phyloP scores from a whole-genome alignment of 1,284 basidiomycete species.

The Heterobasidion occidentale region DNA sequence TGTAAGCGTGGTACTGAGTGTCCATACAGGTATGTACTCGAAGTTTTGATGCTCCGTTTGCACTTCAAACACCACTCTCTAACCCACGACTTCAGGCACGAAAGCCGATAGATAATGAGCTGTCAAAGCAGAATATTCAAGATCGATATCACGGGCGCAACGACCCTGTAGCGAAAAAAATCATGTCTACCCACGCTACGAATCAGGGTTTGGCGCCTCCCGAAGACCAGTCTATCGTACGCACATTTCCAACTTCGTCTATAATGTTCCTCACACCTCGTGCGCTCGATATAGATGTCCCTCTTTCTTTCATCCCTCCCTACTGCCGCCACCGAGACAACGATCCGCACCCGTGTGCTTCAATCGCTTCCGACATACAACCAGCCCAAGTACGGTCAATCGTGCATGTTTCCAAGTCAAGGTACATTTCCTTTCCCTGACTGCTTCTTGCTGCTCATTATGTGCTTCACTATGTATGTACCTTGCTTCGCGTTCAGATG shows the following conservation, averaged over 20 bases:
- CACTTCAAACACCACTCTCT: neutral
- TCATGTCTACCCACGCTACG: conserved; percentile 68
- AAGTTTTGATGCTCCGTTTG: neutral
- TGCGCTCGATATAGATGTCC: conserved; percentile 57
- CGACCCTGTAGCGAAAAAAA: conserved; percentile 89
- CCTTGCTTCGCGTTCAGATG: conserved; percentile 45
- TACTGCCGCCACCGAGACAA: conserved; percentile 62
- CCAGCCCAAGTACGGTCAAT: conserved; percentile 72
- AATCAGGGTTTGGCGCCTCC: conserved; percentile 82
- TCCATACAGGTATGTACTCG: conserved; percentile 64
- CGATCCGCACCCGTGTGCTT: conserved; percentile 71
- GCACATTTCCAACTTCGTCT: conserved; percentile 18
- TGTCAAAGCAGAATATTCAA: conserved; percentile 88
- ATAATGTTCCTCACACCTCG: neutral
- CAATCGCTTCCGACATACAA: conserved; percentile 66
- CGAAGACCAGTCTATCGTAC: conserved; percentile 78
- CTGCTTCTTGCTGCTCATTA: neutral
- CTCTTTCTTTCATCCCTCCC: conserved; percentile 88
- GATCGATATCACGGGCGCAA: conserved; percentile 88
- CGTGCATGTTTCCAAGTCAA: conserved; percentile 79
- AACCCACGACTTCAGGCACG: conserved; percentile 51
- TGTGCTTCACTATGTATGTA: neutral
- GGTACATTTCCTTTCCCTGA: conserved; percentile 29
- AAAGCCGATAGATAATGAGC: conserved; percentile 78
- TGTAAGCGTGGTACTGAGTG: conserved; percentile 90